Conservation (phyloP, 2,329 filamentous ascomycete species). For the Penicillium sp. region DNA sequence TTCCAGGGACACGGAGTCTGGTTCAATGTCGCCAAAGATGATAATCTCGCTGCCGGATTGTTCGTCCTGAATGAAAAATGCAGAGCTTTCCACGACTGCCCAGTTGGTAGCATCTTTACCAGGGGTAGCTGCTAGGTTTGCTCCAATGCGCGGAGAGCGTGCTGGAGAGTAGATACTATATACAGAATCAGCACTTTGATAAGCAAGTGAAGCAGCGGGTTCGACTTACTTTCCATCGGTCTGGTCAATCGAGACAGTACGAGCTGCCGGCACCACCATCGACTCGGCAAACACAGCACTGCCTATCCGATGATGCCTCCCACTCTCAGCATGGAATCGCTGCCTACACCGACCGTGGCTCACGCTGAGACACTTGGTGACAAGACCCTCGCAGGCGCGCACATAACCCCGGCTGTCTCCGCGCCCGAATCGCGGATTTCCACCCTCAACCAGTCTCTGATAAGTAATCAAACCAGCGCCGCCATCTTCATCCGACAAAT, state of each 20-base stretch:
- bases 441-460: conserved; percentile 80
- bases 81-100: conserved; percentile 66
- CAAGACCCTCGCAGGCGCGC: conserved; percentile 81
- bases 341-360: conserved; percentile 89
- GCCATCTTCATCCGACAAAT: conserved; percentile 91
- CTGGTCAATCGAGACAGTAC: conserved; percentile 30
- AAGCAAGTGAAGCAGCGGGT: neutral
- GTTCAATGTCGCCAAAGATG: conserved; percentile 94
- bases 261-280: conserved; percentile 40
- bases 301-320: conserved; percentile 57
- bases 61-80: conserved; percentile 84
- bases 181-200: too few species aligned
- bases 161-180: conserved; percentile 30
- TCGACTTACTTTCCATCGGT: conserved; percentile 28
- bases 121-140: neutral
- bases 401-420: conserved; percentile 79
- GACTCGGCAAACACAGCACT: conserved; percentile 43
- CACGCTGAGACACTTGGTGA: conserved; percentile 81
- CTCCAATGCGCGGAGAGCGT: conserved; percentile 24
- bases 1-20: conserved; percentile 76
- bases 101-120: conserved; percentile 18
- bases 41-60: conserved; percentile 71
- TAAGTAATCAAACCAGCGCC: conserved; percentile 91
- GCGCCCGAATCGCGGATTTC: conserved; percentile 76
- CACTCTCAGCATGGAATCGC: conserved; percentile 47